Evolutionary conservation across 495 filamentous ascomycete species (phyloP).

Genomic region (Podospora fimiseda): DNA sequence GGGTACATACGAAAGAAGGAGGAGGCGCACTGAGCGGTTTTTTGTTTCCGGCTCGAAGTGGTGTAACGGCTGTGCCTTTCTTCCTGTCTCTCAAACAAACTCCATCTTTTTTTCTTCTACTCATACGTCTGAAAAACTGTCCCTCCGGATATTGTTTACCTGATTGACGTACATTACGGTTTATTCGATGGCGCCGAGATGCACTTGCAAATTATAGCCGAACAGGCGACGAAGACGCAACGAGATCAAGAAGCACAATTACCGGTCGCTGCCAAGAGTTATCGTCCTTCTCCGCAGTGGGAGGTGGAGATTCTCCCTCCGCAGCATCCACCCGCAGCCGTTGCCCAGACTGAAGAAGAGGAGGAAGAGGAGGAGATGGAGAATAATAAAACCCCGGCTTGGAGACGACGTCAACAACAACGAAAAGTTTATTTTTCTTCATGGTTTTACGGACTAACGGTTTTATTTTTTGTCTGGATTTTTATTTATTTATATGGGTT

Average conservation of each 20-base stretch:
- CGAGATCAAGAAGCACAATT: neutral
- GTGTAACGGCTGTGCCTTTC: no score
- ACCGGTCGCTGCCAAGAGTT: neutral
- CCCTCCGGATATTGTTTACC: no score
- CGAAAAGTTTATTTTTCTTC: no score
- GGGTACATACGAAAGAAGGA: no score
- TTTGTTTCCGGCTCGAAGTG: no score
- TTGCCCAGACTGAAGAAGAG: neutral
- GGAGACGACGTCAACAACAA: no score
- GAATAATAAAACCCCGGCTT: neutral
- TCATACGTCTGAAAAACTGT: no score
- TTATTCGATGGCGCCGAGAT: constrained; percentile 1
- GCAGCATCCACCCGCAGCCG: neutral
- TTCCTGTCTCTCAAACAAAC: no score
- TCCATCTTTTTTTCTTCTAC: no score
- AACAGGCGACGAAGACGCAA: neutral
- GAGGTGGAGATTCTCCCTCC: neutral
- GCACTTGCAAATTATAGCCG: constrained; percentile 4
- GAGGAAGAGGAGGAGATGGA: neutral
- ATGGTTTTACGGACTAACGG: constrained; percentile 2
- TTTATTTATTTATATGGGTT: neutral
- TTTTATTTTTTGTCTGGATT: constrained; percentile 7
- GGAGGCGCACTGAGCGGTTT: no score
- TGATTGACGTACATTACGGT: no score
- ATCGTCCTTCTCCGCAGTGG: neutral